Base-by-base conservation (phyloP, 148 eudicot genomes). In the Heliosperma pusillum region DNA sequence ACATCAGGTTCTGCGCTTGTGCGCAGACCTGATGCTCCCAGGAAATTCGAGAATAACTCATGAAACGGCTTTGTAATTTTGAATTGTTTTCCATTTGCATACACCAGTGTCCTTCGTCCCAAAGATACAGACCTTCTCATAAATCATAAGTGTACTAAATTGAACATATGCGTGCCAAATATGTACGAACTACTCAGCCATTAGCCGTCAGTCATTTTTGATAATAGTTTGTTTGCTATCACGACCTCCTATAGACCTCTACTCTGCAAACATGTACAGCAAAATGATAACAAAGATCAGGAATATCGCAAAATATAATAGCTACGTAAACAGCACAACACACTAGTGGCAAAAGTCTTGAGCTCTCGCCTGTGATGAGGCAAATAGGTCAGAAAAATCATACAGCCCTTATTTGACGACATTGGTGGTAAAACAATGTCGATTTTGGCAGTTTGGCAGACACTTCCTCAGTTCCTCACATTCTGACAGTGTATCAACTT, bases 81-180 rank as follows among this genome's bases (percentile, higher is more conserved):
- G 4, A 70, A 71, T 20, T 56, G 59, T 33, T 20, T 45, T 21
- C 10, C 59, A 59, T 61, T 8, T 17, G 9, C 29, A 33, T 26
- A 66, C 4, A 42, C 27, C 33, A 60, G 62, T 36, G 57, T 66
- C 69, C 75, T 71, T 58, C 71, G 11, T 66, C 72, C 67, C 66
- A 65, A 42, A 19, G 47, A 12, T 53, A 69, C 40, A 83, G 58
- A 74, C 72, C 79, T 77, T 80, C n/a, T 80, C 86, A 83, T 77
- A 69, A 26, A 71, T 65, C 69, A 47, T 26, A 75, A n/a, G 29
- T 61, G 19, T 24, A 7, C 1, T 25, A 19, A 7, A 24, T 1
- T 24, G 47, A 50, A 71, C 36, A 1, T 1, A 0, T 4, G 68
- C 42, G 1, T 50, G 26, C 13, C 27, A 77, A 25, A 36, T 13